These are phyloP conservation scores for Leishmania tarentolae DNA, from an alignment of 208 protist genomes.

Conservation along the genomic window DNA sequence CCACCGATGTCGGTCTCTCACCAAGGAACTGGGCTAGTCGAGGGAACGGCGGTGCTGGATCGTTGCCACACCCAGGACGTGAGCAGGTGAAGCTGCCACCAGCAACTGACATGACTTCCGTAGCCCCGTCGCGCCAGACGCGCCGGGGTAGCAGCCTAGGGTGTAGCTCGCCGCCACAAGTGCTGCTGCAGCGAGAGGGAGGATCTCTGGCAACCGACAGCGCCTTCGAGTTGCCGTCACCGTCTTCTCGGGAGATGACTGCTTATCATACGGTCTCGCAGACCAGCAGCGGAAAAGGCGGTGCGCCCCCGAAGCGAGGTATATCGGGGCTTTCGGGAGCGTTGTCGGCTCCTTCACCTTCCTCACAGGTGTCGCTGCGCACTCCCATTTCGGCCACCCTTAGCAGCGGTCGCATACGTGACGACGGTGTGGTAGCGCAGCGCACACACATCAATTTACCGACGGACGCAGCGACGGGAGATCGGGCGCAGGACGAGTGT, in stretches of 20 bases:
- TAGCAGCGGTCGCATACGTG: background rate
- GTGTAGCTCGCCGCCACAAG: conserved; percentile 13
- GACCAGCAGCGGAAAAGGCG: background rate
- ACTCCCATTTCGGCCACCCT: background rate
- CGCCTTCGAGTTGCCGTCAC: background rate
- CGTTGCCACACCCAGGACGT: background rate
- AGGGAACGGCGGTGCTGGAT: too few species aligned
- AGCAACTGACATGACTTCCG: conserved; percentile 10
- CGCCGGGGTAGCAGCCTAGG: background rate
- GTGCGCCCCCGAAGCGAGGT: background rate
- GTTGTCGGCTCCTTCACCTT: background rate
- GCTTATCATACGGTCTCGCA: background rate
- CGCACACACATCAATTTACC: background rate
- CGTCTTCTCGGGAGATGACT: background rate
- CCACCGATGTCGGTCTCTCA: conserved; percentile 1
- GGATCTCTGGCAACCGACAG: background rate
- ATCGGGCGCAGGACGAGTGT: background rate
- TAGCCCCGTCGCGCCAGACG: background rate
- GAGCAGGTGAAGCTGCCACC: conserved; percentile 1
- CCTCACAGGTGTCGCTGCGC: background rate
- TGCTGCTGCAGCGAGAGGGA: background rate
- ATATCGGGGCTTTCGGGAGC: background rate
- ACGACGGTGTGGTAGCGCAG: background rate
- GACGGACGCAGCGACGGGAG: background rate
- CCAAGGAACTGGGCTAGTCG: background rate